Conservation (phyloP, 2,329 filamentous ascomycete genomes). For the Sporothrix mexicana region DNA sequence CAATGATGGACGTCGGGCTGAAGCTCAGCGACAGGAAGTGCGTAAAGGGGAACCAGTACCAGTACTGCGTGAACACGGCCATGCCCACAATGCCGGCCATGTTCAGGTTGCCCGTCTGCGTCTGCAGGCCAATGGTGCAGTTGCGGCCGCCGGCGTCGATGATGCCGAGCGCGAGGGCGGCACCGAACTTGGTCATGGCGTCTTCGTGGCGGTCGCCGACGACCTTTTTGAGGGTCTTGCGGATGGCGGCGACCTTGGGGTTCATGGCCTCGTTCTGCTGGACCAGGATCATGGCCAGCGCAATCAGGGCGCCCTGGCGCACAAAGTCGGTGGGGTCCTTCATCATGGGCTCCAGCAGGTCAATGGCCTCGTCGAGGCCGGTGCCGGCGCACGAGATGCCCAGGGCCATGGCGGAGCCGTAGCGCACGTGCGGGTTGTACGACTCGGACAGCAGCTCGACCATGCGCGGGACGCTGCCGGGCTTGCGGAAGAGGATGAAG, state of each 20-base stretch:
- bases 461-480: conserved; percentile 96
- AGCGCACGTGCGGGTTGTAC: conserved; percentile 97
- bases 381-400: conserved; percentile 98
- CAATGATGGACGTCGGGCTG: conserved; percentile 95
- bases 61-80: conserved; percentile 98
- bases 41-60: conserved; percentile 99
- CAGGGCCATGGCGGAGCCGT: conserved; percentile 96
- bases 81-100: conserved; percentile 98
- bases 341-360: conserved; percentile 97
- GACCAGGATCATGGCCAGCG: conserved; percentile 97
- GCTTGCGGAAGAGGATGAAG: conserved; percentile 98
- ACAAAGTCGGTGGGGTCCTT: conserved; percentile 99
- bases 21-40: conserved; percentile 97
- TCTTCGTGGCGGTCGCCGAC: conserved; percentile 95
- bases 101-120: conserved; percentile 96
- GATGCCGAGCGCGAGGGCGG: conserved; percentile 90
- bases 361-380: conserved; percentile 92
- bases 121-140: conserved; percentile 97
- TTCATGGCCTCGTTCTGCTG: conserved; percentile 99
- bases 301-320: conserved; percentile 91
- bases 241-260: conserved; percentile 87
- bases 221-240: conserved; percentile 93
- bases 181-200: conserved; percentile 99
- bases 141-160: conserved; percentile 98
- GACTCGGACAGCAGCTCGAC: conserved; percentile 97